Base-by-base conservation (phyloP, 495 filamentous ascomycete genomes). In the Lentithecium fluviatile region DNA sequence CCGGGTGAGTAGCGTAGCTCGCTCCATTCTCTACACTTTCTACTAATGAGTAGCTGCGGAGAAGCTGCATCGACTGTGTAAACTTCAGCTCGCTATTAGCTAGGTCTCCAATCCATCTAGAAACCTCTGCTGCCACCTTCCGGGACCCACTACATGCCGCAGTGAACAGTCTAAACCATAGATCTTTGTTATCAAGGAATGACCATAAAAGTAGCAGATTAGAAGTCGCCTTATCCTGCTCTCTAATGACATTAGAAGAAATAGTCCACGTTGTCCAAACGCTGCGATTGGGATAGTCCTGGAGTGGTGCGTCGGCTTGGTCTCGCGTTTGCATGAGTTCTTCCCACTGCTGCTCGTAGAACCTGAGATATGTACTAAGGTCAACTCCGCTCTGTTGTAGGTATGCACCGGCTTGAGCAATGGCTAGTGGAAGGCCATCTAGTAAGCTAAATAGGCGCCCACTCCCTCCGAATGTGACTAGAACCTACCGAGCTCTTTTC, bases 391-490 rank as follows among this genome's bases (percentile, higher is more conserved):
- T 60, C 38, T 68, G 50, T 29, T 64, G 50, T 1, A 72, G 49
- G 36, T 71, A 72, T 29, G 56, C 52, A 21, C 69, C 64, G 1
- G 70, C 70, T 10, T 67, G 68, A 21, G 66, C 55, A 62, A 71
- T 52, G 45, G 70, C 70, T 8, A 72, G 48, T 20, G 68, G 70
- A 11, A 72, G 60, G 25, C 69, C 70, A 57, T 68, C 64, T 19
- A 72, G 64, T 25, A 46, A 34, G n/a, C 24, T 54, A 56, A 65
- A 12, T 19, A 58, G 43, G 49, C 2, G 48, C 32, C 56, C 50
- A 19, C 45, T 43, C 17, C 59, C 46, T 19, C 45, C 55, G 3
- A 45, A 47, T 8, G 11, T 47, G 29, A 20, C 40, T 46, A 21
- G 15, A 49, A 23, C 49, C 50, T 60, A 55, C 55, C 45, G 32